phyloP scores from a whole-genome alignment of 805 yeast species.

The Wickerhamomyces tratensis region DNA sequence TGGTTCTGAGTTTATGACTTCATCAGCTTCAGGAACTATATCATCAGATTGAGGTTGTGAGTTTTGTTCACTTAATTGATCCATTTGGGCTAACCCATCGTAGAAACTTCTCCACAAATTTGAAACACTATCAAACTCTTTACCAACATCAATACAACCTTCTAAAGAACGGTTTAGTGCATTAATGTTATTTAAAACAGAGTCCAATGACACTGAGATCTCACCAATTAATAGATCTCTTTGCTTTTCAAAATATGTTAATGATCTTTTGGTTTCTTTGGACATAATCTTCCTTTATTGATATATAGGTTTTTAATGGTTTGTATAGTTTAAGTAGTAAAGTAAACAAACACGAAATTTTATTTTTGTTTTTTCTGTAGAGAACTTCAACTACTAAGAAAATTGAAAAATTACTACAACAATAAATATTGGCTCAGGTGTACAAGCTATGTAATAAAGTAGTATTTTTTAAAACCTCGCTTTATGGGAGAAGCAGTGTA shows the following conservation, averaged over 20 bases:
- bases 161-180: conserved; percentile 59
- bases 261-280: background rate
- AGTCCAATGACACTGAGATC: conserved; percentile 50
- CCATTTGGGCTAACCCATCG: conserved; percentile 32
- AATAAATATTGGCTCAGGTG: too few relatives aligned
- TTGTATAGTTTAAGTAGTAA: too few relatives aligned
- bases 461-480: too few relatives aligned
- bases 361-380: too few relatives aligned
- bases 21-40: background rate
- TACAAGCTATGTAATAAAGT: too few relatives aligned
- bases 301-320: background rate
- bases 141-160: conserved; percentile 61
- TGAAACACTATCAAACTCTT: conserved; percentile 65
- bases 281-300: background rate
- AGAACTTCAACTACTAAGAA: too few relatives aligned
- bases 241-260: conserved; percentile 44
- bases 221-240: conserved; percentile 50
- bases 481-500: too few relatives aligned
- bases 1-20: background rate
- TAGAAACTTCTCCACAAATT: conserved; percentile 64
- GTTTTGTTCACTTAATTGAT: conserved; percentile 9
- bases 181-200: conserved; percentile 54
- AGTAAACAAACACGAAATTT: too few relatives aligned
- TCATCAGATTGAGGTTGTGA: conserved; percentile 1
- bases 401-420: too few relatives aligned